Conservation (phyloP, 2,329 filamentous ascomycete species). For the Cercospora sojina region DNA sequence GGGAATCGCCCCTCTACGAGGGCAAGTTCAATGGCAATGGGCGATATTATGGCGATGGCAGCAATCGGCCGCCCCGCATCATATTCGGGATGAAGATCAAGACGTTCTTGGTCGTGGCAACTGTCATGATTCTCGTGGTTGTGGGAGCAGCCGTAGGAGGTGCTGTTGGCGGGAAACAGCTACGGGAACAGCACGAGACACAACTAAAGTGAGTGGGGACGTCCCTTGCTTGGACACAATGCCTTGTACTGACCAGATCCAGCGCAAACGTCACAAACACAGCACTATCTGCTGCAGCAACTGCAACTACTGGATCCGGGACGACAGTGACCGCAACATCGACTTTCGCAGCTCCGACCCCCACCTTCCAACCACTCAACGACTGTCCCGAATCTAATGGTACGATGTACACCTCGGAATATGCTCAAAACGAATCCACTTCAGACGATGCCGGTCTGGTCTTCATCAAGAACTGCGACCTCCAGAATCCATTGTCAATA, state of each 20-base stretch:
- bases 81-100: constrained; percentile 43
- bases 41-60: constrained; percentile 28
- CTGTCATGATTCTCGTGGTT: constrained; percentile 35
- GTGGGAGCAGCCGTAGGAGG: constrained; percentile 42
- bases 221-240: constrained; percentile 12
- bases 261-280: constrained; percentile 26
- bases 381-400: constrained; percentile 37
- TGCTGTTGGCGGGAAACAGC: constrained; percentile 37
- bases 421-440: constrained; percentile 17
- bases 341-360: constrained; percentile 34
- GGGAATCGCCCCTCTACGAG: constrained; percentile 30
- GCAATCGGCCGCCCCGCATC: constrained; percentile 39
- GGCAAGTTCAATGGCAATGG: constrained; percentile 16
- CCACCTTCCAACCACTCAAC: constrained; percentile 36
- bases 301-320: constrained; percentile 14
- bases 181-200: constrained; percentile 27
- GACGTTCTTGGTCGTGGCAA: constrained; percentile 38
- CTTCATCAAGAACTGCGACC: constrained; percentile 39
- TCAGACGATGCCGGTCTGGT: constrained; percentile 24
- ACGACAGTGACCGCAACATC: constrained; percentile 26
- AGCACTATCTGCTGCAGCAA: constrained; percentile 14
- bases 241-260: constrained; percentile 9
- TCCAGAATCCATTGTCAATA: constrained; percentile 31
- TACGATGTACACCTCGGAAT: constrained; percentile 35
- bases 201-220: constrained; percentile 10